Conservation (phyloP, 2,329 filamentous ascomycete species). For the Pseudogymnoascus verrucosus region DNA sequence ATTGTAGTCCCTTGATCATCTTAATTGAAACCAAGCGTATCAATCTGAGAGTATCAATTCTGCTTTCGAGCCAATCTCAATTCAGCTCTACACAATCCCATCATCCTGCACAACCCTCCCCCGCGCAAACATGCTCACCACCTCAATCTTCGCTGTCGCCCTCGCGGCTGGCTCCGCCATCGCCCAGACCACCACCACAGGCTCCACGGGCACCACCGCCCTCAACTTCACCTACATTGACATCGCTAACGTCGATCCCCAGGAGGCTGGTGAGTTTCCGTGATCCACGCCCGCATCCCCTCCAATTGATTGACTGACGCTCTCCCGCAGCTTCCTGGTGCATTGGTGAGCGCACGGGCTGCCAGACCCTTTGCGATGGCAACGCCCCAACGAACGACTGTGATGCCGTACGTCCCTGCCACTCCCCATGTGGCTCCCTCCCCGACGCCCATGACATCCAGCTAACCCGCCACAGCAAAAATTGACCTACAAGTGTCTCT, state of each 20-base stretch:
- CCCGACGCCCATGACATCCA: neutral
- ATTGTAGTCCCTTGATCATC: neutral
- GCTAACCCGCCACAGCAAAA: conserved; percentile 29
- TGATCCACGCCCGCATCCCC: neutral
- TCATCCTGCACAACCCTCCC: neutral
- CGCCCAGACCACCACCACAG: conserved; percentile 17
- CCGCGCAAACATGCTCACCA: conserved; percentile 24
- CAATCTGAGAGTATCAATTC: conserved; percentile 5
- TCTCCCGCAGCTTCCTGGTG: conserved; percentile 44
- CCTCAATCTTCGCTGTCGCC: conserved; percentile 22
- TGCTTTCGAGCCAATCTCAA: neutral
- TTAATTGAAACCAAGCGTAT: neutral
- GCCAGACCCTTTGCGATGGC: conserved; percentile 50
- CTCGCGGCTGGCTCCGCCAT: conserved; percentile 21
- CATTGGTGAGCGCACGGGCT: conserved; percentile 48
- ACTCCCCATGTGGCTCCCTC: neutral
- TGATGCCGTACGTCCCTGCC: conserved; percentile 40
- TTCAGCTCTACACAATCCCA: neutral
- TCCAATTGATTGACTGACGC: conserved; percentile 12
- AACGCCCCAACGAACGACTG: conserved; percentile 44
- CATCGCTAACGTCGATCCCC: conserved; percentile 31
- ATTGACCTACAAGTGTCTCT: conserved; percentile 49
- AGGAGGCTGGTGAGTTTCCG: conserved; percentile 26
- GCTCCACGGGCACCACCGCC: conserved; percentile 18
- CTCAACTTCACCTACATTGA: conserved; percentile 29